Conservation (phyloP, 352 stramenopile species). For the Thraustochytrium striatum region DNA sequence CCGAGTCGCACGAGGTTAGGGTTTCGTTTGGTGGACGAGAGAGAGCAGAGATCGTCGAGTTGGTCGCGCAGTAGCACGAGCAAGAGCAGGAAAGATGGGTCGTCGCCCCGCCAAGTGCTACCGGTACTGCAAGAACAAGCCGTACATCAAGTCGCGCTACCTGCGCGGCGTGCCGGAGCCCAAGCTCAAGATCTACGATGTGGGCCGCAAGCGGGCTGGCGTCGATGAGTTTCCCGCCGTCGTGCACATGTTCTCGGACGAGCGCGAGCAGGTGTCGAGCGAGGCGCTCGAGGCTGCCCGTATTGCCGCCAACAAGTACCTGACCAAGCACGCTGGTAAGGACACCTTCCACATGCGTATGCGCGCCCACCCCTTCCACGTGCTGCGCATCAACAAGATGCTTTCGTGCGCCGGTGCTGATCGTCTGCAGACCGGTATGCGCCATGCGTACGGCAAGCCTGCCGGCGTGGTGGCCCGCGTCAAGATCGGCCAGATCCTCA, state of each 20-base stretch:
- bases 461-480: slow-evolving; percentile 94
- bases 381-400: slow-evolving; percentile 99
- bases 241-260: slow-evolving; percentile 88
- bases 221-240: slow-evolving; percentile 99
- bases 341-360: slow-evolving; percentile 99
- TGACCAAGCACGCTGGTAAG: slow-evolving; percentile 95
- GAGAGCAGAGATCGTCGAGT: no score
- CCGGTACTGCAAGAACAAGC: slow-evolving; percentile 99
- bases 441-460: slow-evolving; percentile 98
- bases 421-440: slow-evolving; percentile 95
- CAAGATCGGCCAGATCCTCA: slow-evolving; percentile 96
- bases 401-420: slow-evolving; percentile 99
- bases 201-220: slow-evolving; percentile 94
- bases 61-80: no score
- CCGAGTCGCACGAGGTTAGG: no score
- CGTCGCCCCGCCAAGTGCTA: no score
- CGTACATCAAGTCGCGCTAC: slow-evolving; percentile 99
- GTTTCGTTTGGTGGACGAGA: no score
- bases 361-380: slow-evolving; percentile 96
- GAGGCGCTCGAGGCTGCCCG: slow-evolving; percentile 96
- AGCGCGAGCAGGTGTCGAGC: slow-evolving; percentile 72
- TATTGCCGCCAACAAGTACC: slow-evolving; percentile 98
- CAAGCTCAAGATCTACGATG: slow-evolving; percentile 99
- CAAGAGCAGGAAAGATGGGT: no score
- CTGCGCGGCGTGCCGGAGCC: slow-evolving; percentile 96